Evolutionary conservation across 805 yeast genomes (phyloP), one percentile per base, ranked within the genome.

Genomic region (Suhomyces kilbournensis): DNA sequence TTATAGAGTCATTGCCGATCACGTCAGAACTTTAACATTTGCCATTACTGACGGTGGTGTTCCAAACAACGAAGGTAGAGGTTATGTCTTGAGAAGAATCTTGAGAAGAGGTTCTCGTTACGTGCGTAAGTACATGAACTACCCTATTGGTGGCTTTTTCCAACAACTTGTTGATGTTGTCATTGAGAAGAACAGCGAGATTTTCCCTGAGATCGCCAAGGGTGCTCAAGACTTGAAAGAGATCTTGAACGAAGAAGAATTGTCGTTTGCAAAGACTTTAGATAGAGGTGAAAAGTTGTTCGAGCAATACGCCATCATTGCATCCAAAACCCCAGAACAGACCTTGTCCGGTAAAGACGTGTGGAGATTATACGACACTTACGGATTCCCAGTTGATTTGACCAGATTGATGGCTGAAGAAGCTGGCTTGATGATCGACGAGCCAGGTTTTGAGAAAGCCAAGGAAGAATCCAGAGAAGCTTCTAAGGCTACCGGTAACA

Each of bases 331-430:
- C 26, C 86, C 88, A 45, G 82, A 81, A 57, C 91, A 86, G 70
- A 81, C 87, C 39, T 80, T 94, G 56, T 82, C 88, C 47, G 99
- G 99, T 69, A 86, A 82, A 64, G 97, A 93, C 69, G 99, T 94
- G 39, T 94, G 99, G 99, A 84, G 99, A 75, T 79, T 94, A 62
- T 94, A 94, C 65, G 99, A 94, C 65, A 94, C 99, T 10, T 94
- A 93, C 67, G 99, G 99, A 53, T 94, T 94, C 88, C 99, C 99
- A 38, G 97, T 91, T 52, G 99, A 94, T 74, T 82, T 94, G 67
- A 94, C 99, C 28, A 85, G 97, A 69, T 81, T 94, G 68, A 94
- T 94, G 99, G 99, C 99, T 45, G 98, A 93, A 72, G 99, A 94
- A 74, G 90, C 94, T 54, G 96, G 96, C 17, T 81, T 94, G 62